Percentiles rank a stretch among this genome's conserved stretches.
Evolutionary conservation across 176 grass and related monocot species (phyloP).

Genomic region (Aegilops tauschii): DNA sequence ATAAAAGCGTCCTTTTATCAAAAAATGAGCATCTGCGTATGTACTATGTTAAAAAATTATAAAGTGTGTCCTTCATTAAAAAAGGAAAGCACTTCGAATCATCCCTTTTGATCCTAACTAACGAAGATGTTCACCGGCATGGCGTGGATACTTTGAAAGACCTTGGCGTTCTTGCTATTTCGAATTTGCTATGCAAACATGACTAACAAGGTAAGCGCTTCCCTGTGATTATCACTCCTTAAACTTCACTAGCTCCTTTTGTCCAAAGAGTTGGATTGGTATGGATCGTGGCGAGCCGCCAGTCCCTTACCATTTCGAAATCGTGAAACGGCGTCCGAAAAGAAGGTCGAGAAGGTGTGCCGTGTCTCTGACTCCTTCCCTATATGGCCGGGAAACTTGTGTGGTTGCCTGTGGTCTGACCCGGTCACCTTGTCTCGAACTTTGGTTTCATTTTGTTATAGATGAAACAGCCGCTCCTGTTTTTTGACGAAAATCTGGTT

Average conservation of each 20-base stretch:
- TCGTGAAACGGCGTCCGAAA: background rate
- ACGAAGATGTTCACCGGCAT: background rate
- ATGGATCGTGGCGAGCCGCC: background rate
- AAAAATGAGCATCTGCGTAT: too few relatives aligned
- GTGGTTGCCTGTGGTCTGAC: too few relatives aligned
- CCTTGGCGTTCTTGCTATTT: background rate
- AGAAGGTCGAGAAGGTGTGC: background rate
- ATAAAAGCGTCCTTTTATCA: too few relatives aligned
- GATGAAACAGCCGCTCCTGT: too few relatives aligned
- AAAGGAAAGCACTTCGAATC: background rate
- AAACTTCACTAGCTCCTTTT: too few relatives aligned
- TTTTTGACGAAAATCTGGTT: too few relatives aligned
- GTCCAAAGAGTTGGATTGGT: background rate
- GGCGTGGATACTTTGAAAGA: too few relatives aligned
- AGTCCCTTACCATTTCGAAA: background rate
- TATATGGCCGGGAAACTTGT: too few relatives aligned
- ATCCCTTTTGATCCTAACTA: background rate
- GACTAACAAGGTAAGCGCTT: background rate
- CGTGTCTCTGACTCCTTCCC: background rate
- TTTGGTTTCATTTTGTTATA: too few relatives aligned
- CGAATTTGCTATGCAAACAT: background rate
- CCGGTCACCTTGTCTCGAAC: too few relatives aligned
- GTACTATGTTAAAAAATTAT: too few relatives aligned
- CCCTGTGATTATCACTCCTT: background rate
- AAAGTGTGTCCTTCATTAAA: too few relatives aligned